These are phyloP conservation scores for Ustilago loliicola DNA, from an alignment of 1,284 basidiomycete genomes.

Conservation along the genomic window DNA sequence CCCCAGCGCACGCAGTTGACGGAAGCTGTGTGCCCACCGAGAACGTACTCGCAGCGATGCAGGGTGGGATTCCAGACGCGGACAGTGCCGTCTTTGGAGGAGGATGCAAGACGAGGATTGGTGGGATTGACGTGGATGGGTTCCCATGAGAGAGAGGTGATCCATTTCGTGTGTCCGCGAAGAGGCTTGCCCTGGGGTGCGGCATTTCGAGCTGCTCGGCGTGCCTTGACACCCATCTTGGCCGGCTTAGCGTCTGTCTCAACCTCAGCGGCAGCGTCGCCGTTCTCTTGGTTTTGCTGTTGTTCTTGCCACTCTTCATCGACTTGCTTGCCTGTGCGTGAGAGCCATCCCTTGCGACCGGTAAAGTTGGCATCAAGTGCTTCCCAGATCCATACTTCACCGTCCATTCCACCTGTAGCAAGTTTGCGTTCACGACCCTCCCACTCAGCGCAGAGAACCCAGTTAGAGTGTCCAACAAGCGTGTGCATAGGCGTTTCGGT, in stretches of 20 bases:
- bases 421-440: constrained; percentile 89
- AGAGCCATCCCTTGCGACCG: constrained; percentile 61
- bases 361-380: constrained; percentile 56
- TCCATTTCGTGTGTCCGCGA: constrained; percentile 95
- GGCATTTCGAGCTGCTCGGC: constrained; percentile 61
- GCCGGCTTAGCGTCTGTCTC: constrained; percentile 21
- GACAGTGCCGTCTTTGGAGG: constrained; percentile 95
- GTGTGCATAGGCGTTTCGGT: constrained; percentile 92
- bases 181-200: constrained; percentile 61
- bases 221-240: constrained; percentile 62
- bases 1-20: constrained; percentile 98
- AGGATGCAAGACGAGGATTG: constrained; percentile 82
- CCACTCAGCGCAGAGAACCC: constrained; percentile 98
- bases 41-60: constrained; percentile 82
- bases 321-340: constrained; percentile 56
- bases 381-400: constrained; percentile 68
- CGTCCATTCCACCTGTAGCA: constrained; percentile 77
- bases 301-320: constrained; percentile 54
- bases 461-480: constrained; percentile 88
- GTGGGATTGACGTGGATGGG: constrained; percentile 79
- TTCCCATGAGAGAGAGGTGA: constrained; percentile 96
- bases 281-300: constrained; percentile 22
- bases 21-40: constrained; percentile 92
- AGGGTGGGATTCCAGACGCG: constrained; percentile 88
- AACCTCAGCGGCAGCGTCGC: constrained; percentile 2